A percentile compares a stretch with the other conserved stretches of the same genome.
These are phyloP conservation scores for Podila clonocystis DNA, from an alignment of 192 early-diverging fungal genomes.

Conservation along the genomic window DNA sequence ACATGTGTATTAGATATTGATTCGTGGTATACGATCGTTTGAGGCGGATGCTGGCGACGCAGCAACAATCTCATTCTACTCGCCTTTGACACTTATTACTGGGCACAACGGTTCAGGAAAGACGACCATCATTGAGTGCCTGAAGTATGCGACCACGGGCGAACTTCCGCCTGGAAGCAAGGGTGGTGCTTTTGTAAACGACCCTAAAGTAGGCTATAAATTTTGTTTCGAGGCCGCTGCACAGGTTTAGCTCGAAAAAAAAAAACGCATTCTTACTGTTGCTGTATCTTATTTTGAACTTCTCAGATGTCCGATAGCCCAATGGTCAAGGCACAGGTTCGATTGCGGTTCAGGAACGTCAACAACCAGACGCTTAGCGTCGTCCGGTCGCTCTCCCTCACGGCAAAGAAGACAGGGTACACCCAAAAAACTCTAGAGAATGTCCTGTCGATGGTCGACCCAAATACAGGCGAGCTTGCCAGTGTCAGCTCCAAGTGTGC, in stretches of 20 bases:
- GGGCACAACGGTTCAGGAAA: constrained; percentile 98
- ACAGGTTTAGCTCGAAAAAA: background rate
- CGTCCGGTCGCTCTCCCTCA: constrained; percentile 80
- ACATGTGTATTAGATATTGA: constrained; percentile 58
- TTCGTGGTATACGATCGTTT: constrained; percentile 94
- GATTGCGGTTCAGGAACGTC: constrained; percentile 85
- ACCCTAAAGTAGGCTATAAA: constrained; percentile 76
- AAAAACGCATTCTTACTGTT: background rate
- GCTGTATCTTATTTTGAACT: background rate
- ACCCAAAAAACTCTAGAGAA: constrained; percentile 86
- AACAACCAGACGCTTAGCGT: constrained; percentile 76
- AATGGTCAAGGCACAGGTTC: constrained; percentile 92
- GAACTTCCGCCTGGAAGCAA: constrained; percentile 88
- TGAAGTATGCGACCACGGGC: constrained; percentile 96
- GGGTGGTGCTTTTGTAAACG: constrained; percentile 93
- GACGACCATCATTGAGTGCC: constrained; percentile 97
- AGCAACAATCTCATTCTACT: constrained; percentile 84
- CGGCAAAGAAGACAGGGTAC: constrained; percentile 68
- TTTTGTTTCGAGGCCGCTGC: background rate
- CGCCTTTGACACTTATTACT: constrained; percentile 94
- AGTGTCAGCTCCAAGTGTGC: constrained; percentile 85
- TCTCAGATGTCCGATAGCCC: constrained; percentile 73
- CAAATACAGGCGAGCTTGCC: constrained; percentile 63
- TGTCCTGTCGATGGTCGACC: constrained; percentile 65
- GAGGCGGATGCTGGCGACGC: constrained; percentile 68